Conservation (phyloP, 805 yeast genomes). For the Monosporozyma yasuniensis region DNA sequence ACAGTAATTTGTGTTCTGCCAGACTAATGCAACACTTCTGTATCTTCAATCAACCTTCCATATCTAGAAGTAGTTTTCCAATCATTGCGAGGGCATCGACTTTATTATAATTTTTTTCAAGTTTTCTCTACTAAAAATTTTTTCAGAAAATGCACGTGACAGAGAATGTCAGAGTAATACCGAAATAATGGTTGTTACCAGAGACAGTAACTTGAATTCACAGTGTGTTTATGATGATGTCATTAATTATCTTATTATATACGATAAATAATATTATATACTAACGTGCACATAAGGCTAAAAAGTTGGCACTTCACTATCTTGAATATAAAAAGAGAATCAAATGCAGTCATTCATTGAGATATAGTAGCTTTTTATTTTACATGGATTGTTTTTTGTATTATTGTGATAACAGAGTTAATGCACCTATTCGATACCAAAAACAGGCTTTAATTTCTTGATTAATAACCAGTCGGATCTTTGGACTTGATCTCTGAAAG, state of each 20-base stretch:
- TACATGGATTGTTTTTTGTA: background rate
- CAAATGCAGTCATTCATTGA: background rate
- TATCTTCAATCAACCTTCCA: background rate
- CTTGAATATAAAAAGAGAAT: background rate
- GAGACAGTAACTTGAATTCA: background rate
- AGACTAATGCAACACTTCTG: background rate
- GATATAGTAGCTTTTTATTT: background rate
- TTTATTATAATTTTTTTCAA: background rate
- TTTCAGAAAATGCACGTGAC: background rate
- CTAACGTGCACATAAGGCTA: background rate
- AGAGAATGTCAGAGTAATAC: background rate
- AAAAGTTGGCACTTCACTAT: background rate
- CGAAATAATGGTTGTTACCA: background rate
- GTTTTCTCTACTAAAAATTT: background rate
- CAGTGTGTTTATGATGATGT: background rate
- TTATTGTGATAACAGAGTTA: background rate
- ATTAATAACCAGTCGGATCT: constrained; percentile 94
- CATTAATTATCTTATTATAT: background rate
- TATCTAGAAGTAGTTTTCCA: background rate
- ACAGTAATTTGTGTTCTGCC: background rate
- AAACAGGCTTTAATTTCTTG: constrained; percentile 77
- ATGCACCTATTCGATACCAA: constrained; percentile 51
- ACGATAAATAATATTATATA: background rate
- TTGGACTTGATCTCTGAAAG: constrained; percentile 88
- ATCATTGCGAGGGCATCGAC: background rate